Evolutionary conservation across 2,329 filamentous ascomycete genomes (phyloP).

Genomic region (Trichoderma polysporum): DNA sequence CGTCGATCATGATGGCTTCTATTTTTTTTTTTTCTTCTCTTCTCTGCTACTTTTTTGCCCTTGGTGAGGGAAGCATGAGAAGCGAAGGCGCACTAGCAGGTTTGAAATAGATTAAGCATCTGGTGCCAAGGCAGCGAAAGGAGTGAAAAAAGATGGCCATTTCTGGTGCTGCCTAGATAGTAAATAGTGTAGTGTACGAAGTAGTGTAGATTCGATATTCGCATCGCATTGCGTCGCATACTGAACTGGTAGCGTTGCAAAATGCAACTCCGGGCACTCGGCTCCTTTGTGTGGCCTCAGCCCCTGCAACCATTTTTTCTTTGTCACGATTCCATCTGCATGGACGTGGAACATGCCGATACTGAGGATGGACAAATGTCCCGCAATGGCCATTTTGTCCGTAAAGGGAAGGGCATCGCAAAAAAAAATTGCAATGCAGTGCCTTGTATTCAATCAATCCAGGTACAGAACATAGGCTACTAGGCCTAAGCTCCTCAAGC

Average conservation of each 20-base stretch:
- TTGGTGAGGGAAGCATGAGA: neutral
- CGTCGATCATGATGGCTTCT: conserved; percentile 12
- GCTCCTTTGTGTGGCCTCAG: neutral
- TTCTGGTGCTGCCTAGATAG: neutral
- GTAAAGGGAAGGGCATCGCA: neutral
- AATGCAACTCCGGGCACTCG: too few relatives aligned
- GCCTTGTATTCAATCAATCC: too few relatives aligned
- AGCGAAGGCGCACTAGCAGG: neutral
- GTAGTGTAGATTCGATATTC: neutral
- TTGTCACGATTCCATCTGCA: neutral
- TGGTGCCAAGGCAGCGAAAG: neutral
- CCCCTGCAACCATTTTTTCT: neutral
- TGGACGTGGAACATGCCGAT: too few relatives aligned
- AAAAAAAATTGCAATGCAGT: too few relatives aligned
- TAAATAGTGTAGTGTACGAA: too few relatives aligned
- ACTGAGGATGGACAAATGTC: neutral
- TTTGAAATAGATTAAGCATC: neutral
- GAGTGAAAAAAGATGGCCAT: too few relatives aligned
- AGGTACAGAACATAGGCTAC: too few relatives aligned
- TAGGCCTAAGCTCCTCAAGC: too few relatives aligned
- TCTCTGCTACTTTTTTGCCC: neutral
- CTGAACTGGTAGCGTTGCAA: too few relatives aligned
- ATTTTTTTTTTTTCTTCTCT: neutral
- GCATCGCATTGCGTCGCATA: too few relatives aligned
- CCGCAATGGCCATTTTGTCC: neutral